Base-by-base conservation (phyloP, 2,329 filamentous ascomycete genomes). In the Madurella mycetomatis region DNA sequence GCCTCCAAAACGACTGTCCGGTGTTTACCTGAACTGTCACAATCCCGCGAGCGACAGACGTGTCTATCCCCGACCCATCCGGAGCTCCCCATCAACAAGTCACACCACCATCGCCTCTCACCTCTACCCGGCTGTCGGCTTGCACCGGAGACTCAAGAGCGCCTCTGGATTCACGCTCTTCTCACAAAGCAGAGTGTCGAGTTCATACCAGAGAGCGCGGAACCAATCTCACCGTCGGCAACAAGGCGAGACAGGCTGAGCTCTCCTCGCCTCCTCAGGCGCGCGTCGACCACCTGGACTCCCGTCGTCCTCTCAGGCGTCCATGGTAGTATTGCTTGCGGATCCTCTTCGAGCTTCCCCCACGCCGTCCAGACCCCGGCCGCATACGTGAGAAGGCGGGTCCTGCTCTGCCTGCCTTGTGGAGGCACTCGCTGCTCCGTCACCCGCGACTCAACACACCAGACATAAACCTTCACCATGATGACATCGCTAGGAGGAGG, bases 401-500 rank as follows among this genome's bases (percentile, higher is more conserved):
- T 25, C 25, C 25, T 25, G 25, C 25, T 25, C 25, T 25, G 25
- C 25, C 25, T 25, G 25, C 25, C 25, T 25, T 25, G 4, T 25
- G 25, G 25, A 25, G 25, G 25, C 25, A 25, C 25, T 25, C 25
- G 3, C 25, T 25, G 7, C 25, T 25, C 4, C 25, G 25, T 25
- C 25, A 25, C 34, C 4, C 34, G 34, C 11, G 11, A 37, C 13
- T 18, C n/a, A 8, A 44, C 16, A 16, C 17, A 31, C 7, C 19
- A 32, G n/a, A 46, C 17, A 34, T 41, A 32, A 42, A 18, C 37
- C 41, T 9, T 15, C 49, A 54, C 19, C 8, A 57, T 52, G 49
- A 54, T 59, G 44, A 49, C 42, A 50, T 47, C 54, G 41, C 44
- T 57, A 34, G 47, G 49, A 39, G 49, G 46, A n/a, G 47, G 51